Evolutionary conservation across 768 basidiomycete genomes (phyloP), one percentile per base, ranked within the genome.

Genomic region (Hortiboletus campestris): DNA sequence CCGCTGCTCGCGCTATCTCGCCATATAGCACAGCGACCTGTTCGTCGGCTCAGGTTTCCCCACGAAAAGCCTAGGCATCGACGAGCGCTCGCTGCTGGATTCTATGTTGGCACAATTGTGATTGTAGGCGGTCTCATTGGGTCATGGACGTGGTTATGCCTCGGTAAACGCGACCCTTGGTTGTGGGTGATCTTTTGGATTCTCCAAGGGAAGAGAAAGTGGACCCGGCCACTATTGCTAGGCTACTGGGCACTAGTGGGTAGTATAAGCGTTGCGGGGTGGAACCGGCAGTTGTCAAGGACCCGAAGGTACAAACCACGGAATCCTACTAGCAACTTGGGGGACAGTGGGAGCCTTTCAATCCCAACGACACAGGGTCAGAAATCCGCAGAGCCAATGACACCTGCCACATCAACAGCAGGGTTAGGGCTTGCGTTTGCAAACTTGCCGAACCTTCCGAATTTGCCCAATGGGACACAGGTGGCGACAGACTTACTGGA

Each of bases 1-100:
- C 97, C 97, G 0, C 77, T 98, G 40, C 86, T 99, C 17, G 86
- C 92, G 43, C 80, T 98, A 19, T 96, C 95, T 17, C 84, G 97
- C 2, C 88, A 94, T 68, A 89, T 94, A 61, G 94, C 95, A 0
- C 91, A 90, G 61, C 83, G 86, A 20, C 95, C 95, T 4, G 82
- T 85, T 56, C 85, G 79, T 62, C 88, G 95, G 12, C 81, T 96
- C 28, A 86, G 85, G 47, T 84, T 80, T 67, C 95, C 94, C 0
- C 81, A 88, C 51, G 89, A 95, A 68, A 94, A 94, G 65, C 79
- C 84, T 43, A 81, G 84, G 12, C 88, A 95, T 64, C 86, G 90
- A 36, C 85, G 89, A 17, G 82, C 85, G 34, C 85, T 96, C 47
- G 97, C 97, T 8, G 75, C 84, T 31, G 92, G 85, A 1, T 94